Percentiles rank a stretch among this genome's conserved stretches.
These are phyloP conservation scores for Apiospora saccharicola DNA, from an alignment of 2,329 filamentous ascomycete species.

Conservation along the genomic window DNA sequence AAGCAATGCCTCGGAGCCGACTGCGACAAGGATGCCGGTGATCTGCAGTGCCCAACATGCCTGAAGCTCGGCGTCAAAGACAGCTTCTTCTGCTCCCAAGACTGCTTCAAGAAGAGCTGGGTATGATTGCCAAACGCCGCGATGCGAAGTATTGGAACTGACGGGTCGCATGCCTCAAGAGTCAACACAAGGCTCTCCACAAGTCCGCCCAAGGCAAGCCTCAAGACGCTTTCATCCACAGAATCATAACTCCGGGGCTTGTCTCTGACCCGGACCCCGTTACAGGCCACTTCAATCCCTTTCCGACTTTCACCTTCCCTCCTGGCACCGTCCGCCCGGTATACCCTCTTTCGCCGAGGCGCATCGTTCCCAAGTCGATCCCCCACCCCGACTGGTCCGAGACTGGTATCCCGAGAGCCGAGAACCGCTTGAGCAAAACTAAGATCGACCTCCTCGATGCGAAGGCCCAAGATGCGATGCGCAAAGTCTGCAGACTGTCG, in stretches of 20 bases:
- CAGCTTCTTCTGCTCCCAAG: constrained; percentile 80
- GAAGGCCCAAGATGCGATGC: constrained; percentile 74
- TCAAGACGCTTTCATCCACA: constrained; percentile 26
- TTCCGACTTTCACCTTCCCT: constrained; percentile 70
- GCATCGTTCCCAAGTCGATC: constrained; percentile 68
- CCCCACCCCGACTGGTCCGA: constrained; percentile 71
- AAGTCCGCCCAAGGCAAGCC: constrained; percentile 49
- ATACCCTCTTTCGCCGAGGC: constrained; percentile 66
- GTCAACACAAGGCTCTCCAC: constrained; percentile 72
- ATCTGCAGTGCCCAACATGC: constrained; percentile 77
- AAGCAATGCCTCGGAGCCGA: constrained; percentile 68
- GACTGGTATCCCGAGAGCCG: constrained; percentile 62
- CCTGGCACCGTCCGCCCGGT: constrained; percentile 70
- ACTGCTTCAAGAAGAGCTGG: constrained; percentile 84
- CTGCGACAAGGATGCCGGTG: constrained; percentile 72
- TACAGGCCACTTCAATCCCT: constrained; percentile 75
- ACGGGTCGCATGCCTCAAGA: constrained; percentile 24
- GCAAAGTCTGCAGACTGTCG: constrained; percentile 74
- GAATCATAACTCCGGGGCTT: constrained; percentile 50
- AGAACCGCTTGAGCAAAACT: constrained; percentile 56
- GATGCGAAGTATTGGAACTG: neutral
- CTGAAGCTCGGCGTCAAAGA: constrained; percentile 72
- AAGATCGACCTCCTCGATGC: constrained; percentile 72
- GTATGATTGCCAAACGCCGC: constrained; percentile 31
- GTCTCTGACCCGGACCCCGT: constrained; percentile 76